Evolutionary conservation across 2,329 filamentous ascomycete species (phyloP).

Genomic region (Ophiosphaerella narmari): DNA sequence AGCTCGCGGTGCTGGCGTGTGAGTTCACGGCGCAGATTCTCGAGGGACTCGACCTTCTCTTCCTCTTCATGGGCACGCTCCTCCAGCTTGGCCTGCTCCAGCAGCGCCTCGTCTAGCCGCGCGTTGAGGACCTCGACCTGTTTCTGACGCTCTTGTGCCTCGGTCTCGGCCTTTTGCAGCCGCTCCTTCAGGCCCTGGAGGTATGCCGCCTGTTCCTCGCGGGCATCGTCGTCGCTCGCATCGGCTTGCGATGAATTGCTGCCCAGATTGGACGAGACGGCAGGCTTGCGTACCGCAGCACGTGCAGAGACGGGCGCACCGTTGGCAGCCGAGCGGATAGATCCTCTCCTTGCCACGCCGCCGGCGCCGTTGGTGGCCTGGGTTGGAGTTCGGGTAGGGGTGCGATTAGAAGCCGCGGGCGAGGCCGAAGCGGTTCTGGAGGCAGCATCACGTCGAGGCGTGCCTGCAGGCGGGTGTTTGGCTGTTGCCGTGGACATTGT

Average conservation of each 20-base stretch:
- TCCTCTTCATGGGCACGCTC: constrained; percentile 86
- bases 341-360: constrained; percentile 37
- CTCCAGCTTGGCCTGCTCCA: constrained; percentile 84
- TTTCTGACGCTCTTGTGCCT: constrained; percentile 79
- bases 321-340: constrained; percentile 35
- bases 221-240: constrained; percentile 64
- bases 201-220: constrained; percentile 77
- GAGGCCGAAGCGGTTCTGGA: constrained; percentile 31
- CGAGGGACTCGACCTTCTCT: constrained; percentile 77
- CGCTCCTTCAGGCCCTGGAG: constrained; percentile 85
- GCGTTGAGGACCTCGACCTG: constrained; percentile 84
- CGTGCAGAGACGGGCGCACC: constrained; percentile 47
- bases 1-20: constrained; percentile 85
- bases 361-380: constrained; percentile 35
- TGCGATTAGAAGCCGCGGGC: constrained; percentile 39
- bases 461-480: constrained; percentile 43
- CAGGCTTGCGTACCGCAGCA: constrained; percentile 44
- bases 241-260: constrained; percentile 42
- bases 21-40: constrained; percentile 83
- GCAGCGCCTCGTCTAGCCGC: constrained; percentile 80
- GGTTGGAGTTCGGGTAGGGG: constrained; percentile 34
- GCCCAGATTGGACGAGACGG: constrained; percentile 39
- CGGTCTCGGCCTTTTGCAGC: constrained; percentile 76
- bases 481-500: constrained; percentile 42
- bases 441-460: constrained; percentile 30